Evolutionary conservation across 768 basidiomycete species (phyloP).

Genomic region (Podaxis sp.): DNA sequence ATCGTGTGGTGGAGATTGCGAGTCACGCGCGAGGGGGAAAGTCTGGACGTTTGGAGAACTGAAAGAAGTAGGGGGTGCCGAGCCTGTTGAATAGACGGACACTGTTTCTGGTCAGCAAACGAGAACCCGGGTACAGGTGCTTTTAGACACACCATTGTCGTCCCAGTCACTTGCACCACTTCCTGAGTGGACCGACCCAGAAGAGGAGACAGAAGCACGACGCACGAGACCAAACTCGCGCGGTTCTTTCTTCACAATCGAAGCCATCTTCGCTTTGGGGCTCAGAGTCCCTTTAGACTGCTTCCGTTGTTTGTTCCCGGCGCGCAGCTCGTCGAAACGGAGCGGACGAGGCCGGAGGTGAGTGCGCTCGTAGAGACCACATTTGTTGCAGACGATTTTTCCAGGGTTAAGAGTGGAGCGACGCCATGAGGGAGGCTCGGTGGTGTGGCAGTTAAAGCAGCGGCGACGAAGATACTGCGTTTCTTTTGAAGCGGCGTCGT

Average conservation of each 20-base stretch:
- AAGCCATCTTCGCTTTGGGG: conserved; percentile 34
- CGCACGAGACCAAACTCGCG: conserved; percentile 50
- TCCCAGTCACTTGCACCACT: conserved; percentile 79
- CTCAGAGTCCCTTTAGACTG: conserved; percentile 36
- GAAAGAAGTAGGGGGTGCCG: conserved; percentile 61
- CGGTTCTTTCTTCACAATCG: conserved; percentile 63
- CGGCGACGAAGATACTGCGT: conserved; percentile 86
- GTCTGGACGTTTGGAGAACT: conserved; percentile 60
- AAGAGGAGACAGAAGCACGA: conserved; percentile 64
- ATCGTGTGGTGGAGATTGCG: conserved; percentile 44
- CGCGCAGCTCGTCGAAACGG: conserved; percentile 84
- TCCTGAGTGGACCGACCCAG: conserved; percentile 51
- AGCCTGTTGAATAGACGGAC: conserved; percentile 56
- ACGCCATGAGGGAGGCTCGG: conserved; percentile 87
- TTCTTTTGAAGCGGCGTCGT: conserved; percentile 88
- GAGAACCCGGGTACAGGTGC: conserved; percentile 16
- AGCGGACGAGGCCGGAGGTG: conserved; percentile 80
- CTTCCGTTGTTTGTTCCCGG: conserved; percentile 82
- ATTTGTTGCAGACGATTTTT: conserved; percentile 95
- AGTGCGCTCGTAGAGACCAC: conserved; percentile 87
- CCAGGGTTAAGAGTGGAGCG: conserved; percentile 86
- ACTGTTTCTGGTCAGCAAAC: conserved; percentile 30
- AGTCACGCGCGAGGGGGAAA: conserved; percentile 57
- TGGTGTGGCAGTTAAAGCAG: conserved; percentile 91
- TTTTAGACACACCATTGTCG: conserved; percentile 58